phyloP scores from a whole-genome alignment of 2,329 filamentous ascomycete genomes.

The Ophiostoma ips region DNA sequence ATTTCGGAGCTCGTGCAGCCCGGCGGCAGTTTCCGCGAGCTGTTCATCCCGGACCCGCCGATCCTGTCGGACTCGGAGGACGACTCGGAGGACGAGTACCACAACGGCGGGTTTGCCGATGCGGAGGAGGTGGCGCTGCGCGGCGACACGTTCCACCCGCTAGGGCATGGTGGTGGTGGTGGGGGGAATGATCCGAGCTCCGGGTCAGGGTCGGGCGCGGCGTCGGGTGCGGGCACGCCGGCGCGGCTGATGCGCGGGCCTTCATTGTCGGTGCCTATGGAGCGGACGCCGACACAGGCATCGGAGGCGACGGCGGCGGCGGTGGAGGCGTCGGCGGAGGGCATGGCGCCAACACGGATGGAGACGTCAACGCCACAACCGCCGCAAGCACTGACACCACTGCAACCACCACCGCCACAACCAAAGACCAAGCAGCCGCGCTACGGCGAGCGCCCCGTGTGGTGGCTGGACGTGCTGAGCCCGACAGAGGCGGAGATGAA shows the following conservation, averaged over 20 bases:
- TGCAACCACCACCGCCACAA: not conserved
- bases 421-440: constrained; percentile 19
- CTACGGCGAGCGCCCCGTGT: constrained; percentile 76
- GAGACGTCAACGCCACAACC: not conserved
- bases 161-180: not conserved
- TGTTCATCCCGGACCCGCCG: constrained; percentile 81
- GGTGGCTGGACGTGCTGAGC: constrained; percentile 88
- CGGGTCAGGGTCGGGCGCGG: not conserved
- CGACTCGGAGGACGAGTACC: constrained; percentile 37
- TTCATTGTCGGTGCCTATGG: not conserved
- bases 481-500: constrained; percentile 96
- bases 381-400: not conserved
- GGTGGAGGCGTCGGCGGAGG: not conserved
- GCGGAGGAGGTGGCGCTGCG: not conserved
- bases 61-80: constrained; percentile 59
- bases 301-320: not conserved
- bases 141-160: constrained; percentile 1
- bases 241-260: not conserved
- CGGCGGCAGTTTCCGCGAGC: constrained; percentile 67
- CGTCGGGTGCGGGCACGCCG: not conserved
- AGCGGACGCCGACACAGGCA: constrained; percentile 2
- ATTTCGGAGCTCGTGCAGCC: constrained; percentile 87
- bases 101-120: not conserved
- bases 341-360: too few relatives aligned
- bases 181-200: constrained; percentile 1